These are phyloP conservation scores for Ophiostoma sp. DNA, from an alignment of 2,329 filamentous ascomycete genomes.

Conservation along the genomic window DNA sequence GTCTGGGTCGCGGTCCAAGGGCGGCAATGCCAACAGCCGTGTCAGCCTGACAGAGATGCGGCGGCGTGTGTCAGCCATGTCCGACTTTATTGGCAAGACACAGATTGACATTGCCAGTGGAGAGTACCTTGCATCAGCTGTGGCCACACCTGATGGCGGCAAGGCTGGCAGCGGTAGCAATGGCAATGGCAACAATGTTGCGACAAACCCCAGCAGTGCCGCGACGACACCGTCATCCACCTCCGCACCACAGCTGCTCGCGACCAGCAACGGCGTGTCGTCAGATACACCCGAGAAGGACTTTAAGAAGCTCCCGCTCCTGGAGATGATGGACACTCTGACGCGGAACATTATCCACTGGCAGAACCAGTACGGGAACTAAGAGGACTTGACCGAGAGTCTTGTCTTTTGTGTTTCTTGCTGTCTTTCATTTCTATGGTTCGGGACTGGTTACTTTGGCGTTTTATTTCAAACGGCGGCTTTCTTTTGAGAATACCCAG, in stretches of 20 bases:
- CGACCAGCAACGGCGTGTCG: not conserved
- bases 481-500: constrained; percentile 16
- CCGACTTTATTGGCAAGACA: constrained; percentile 86
- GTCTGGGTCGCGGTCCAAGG: constrained; percentile 54
- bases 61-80: constrained; percentile 76
- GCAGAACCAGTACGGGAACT: constrained; percentile 67
- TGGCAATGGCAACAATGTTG: not conserved
- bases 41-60: constrained; percentile 88
- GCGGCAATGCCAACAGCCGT: constrained; percentile 61
- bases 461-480: not conserved
- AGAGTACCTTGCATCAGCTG: constrained; percentile 26
- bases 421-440: not conserved
- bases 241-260: not conserved
- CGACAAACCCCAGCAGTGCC: not conserved
- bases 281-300: constrained; percentile 42
- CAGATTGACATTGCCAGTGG: constrained; percentile 82
- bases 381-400: not conserved
- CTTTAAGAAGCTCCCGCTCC: constrained; percentile 74
- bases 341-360: constrained; percentile 79
- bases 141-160: constrained; percentile 39
- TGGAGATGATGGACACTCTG: constrained; percentile 89
- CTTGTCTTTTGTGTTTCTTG: not conserved
- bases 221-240: constrained; percentile 17
- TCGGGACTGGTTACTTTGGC: not conserved
- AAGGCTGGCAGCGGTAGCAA: not conserved